phyloP scores from a whole-genome alignment of 768 basidiomycete species.

The Coprinopsis cinerea region DNA sequence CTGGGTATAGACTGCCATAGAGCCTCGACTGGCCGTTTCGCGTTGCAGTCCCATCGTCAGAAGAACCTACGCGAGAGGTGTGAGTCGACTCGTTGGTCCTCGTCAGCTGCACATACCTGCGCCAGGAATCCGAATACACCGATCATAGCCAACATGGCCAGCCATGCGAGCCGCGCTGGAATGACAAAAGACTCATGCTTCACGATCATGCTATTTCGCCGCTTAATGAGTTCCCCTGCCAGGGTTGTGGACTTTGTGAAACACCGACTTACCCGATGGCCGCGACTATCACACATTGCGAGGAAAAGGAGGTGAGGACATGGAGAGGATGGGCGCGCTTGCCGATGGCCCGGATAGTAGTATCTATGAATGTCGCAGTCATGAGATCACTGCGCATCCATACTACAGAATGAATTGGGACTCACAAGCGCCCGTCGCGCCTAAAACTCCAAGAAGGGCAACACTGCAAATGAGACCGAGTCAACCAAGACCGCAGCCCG shows the following conservation, averaged over 20 bases:
- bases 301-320: slow-evolving; percentile 56
- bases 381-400: background rate
- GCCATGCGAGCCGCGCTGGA: slow-evolving; percentile 36
- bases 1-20: slow-evolving; percentile 53
- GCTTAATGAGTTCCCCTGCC: background rate
- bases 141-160: slow-evolving; percentile 37
- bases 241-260: background rate
- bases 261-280: slow-evolving; percentile 24
- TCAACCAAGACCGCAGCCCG: background rate
- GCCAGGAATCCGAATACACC: slow-evolving; percentile 43
- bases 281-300: slow-evolving; percentile 39
- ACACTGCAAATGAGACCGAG: slow-evolving; percentile 32
- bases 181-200: slow-evolving; percentile 33
- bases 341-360: slow-evolving; percentile 52
- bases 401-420: background rate
- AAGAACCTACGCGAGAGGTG: slow-evolving; percentile 7
- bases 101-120: slow-evolving; percentile 25
- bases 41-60: slow-evolving; percentile 47
- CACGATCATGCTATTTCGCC: slow-evolving; percentile 33
- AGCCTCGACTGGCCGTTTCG: slow-evolving; percentile 58
- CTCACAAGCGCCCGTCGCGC: slow-evolving; percentile 66
- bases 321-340: slow-evolving; percentile 69
- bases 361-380: slow-evolving; percentile 19
- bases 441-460: slow-evolving; percentile 59
- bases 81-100: background rate